Percentiles rank a stretch among this genome's conserved stretches.
Evolutionary conservation across 2,329 filamentous ascomycete species (phyloP).

Genomic region (Davidsoniella neocaledoniae): DNA sequence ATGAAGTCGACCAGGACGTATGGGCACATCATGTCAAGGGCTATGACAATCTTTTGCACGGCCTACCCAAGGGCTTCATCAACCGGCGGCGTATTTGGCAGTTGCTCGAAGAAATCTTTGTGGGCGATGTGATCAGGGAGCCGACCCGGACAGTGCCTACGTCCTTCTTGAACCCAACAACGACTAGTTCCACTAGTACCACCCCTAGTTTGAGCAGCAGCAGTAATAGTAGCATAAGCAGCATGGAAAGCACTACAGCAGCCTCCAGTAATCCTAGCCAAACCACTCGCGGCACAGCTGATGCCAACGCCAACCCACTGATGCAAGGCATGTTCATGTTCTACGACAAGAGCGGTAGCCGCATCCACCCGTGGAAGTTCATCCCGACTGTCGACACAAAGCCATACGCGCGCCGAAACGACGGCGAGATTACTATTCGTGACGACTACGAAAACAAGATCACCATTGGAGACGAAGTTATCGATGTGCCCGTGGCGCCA

Average conservation of each 20-base stretch:
- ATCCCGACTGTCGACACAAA: not conserved
- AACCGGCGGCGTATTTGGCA: constrained; percentile 9
- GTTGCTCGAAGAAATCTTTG: constrained; percentile 6
- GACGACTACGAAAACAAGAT: not conserved
- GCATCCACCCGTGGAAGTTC: not conserved
- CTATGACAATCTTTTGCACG: not conserved
- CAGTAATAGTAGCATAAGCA: no score
- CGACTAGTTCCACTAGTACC: no score
- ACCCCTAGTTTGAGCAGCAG: no score
- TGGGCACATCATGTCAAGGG: constrained; percentile 1
- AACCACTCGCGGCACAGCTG: no score
- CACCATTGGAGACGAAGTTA: not conserved
- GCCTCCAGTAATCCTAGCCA: not conserved
- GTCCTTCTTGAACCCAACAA: no score
- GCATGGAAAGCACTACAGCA: not conserved
- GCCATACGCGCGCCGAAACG: not conserved
- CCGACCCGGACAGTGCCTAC: not conserved
- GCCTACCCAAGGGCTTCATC: not conserved
- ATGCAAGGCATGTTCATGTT: not conserved
- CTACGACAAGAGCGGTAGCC: not conserved
- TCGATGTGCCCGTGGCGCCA: not conserved
- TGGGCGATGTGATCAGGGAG: constrained; percentile 7
- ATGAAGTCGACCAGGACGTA: not conserved
- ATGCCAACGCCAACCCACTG: no score
- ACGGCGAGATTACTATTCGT: not conserved